Base-by-base conservation (phyloP, 352 stramenopile species). In the Achlya hypogyna region DNA sequence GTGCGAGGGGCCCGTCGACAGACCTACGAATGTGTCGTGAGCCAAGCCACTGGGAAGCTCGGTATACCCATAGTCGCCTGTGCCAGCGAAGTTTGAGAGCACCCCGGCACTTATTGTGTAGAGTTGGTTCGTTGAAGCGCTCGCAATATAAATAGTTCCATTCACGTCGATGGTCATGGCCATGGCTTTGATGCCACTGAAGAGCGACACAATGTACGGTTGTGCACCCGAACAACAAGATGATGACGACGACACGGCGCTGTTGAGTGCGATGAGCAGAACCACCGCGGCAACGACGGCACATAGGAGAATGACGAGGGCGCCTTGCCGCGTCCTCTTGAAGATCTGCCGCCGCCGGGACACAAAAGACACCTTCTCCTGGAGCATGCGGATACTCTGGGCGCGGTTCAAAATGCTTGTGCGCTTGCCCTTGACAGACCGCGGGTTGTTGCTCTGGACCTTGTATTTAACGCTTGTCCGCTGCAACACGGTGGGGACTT, bases 361-460 rank as follows among this genome's bases (percentile, higher is more conserved):
- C 20, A 67, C 32, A 34, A 67, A 58, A 18, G 60, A 58, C 25
- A 58, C 60, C 35, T 67, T 67, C 31, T 67, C 40, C 23, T 67
- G 28, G 6, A 67, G 47, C 42, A 54, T 32, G n/a, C 60, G 60
- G 20, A 67, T 67, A 27, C 60, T 67, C 32, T 49, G 60, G 20
- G 42, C 60, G 20, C 43, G 42, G 14, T 67, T 10, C 4, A 67
- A n/a, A 12, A 67, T 25, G 38, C 60, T 67, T 10, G 34, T 18
- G 14, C 58, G 58, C 45, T 65, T 65, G 14, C 12, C 35, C 32
- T 28, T 59, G 10, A 12, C n/a, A n/a, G n/a, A n/a, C n/a, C n/a
- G n/a, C n/a, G 25, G 45, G 20, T 42, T 22, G 28, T 56, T 40
- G 32, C 2, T 35, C 25, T 49, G 49, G 2, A 56, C 31, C 49